Percentiles rank a stretch among this genome's conserved stretches.
Evolutionary conservation across 371 early-diverging fungal species (phyloP).

Genomic region (Enterospora canceri): DNA sequence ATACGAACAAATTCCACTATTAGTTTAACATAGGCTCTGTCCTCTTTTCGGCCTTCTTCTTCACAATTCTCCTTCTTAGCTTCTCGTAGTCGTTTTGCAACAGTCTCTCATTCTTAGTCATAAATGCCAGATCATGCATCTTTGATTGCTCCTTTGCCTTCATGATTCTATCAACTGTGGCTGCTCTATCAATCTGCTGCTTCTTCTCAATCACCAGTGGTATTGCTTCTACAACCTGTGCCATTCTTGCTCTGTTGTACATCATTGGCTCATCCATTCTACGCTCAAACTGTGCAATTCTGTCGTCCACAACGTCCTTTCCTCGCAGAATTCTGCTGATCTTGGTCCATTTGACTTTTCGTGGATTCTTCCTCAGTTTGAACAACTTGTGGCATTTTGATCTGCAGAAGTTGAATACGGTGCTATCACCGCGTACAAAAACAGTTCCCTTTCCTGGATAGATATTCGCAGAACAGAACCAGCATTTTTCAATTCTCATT

Average conservation of each 20-base stretch:
- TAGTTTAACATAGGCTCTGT: not conserved
- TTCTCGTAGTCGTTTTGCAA: slow-evolving; percentile 7
- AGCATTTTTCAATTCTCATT: slow-evolving; percentile 96
- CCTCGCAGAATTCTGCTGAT: slow-evolving; percentile 85
- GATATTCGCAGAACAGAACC: slow-evolving; percentile 87
- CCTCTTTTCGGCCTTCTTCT: not conserved
- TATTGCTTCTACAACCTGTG: slow-evolving; percentile 67
- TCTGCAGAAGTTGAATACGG: slow-evolving; percentile 86
- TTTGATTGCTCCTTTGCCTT: slow-evolving; percentile 43
- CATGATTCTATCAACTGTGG: slow-evolving; percentile 52
- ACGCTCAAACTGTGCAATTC: slow-evolving; percentile 81
- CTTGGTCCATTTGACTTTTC: slow-evolving; percentile 97
- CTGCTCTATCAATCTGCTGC: slow-evolving; percentile 39
- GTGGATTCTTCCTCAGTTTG: slow-evolving; percentile 95
- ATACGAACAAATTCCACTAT: not conserved
- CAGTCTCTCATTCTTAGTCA: slow-evolving; percentile 33
- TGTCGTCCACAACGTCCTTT: slow-evolving; percentile 69
- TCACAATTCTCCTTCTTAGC: not conserved
- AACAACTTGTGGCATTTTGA: slow-evolving; percentile 97
- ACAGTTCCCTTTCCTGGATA: slow-evolving; percentile 95
- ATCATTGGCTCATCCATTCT: slow-evolving; percentile 82
- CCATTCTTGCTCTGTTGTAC: slow-evolving; percentile 81
- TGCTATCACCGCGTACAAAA: slow-evolving; percentile 91
- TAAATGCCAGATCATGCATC: slow-evolving; percentile 36
- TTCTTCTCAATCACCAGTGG: slow-evolving; percentile 40